Evolutionary conservation across 352 stramenopile species (phyloP).

Genomic region (Globisporangium yorkense): DNA sequence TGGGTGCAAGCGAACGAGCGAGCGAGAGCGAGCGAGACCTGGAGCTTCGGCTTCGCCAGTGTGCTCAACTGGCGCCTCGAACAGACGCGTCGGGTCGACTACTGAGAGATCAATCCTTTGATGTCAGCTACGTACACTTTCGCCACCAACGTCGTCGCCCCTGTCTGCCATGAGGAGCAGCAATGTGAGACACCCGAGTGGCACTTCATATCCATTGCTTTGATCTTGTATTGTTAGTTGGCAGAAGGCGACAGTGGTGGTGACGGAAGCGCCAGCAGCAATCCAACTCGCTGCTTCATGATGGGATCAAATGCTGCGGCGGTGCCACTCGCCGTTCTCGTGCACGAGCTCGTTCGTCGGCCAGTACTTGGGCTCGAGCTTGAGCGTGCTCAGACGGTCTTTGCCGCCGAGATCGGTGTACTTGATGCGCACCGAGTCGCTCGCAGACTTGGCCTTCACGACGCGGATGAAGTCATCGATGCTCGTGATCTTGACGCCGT

Average conservation of each 20-base stretch:
- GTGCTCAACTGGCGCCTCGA: too few species aligned
- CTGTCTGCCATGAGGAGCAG: too few species aligned
- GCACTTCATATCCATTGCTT: too few species aligned
- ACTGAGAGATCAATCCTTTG: too few species aligned
- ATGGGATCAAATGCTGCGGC: conserved; percentile 30
- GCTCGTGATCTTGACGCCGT: conserved; percentile 79
- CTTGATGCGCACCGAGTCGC: conserved; percentile 85
- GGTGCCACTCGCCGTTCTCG: conserved; percentile 73
- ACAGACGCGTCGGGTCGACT: too few species aligned
- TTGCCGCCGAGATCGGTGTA: conserved; percentile 88
- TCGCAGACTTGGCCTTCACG: conserved; percentile 52
- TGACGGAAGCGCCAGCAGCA: not conserved
- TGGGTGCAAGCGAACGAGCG: too few species aligned
- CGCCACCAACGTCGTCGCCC: too few species aligned
- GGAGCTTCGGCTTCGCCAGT: too few species aligned
- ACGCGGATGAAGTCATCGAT: conserved; percentile 88
- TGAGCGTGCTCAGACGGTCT: conserved; percentile 81
- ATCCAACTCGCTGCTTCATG: too few species aligned
- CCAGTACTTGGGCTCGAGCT: conserved; percentile 89
- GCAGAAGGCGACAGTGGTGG: not conserved
- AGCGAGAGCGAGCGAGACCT: too few species aligned
- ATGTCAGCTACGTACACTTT: too few species aligned
- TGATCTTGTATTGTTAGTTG: not conserved
- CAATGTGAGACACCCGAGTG: too few species aligned
- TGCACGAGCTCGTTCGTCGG: conserved; percentile 83